These are phyloP conservation scores for Mycocentrospora acerina DNA, from an alignment of 2,329 filamentous ascomycete species.

Conservation along the genomic window DNA sequence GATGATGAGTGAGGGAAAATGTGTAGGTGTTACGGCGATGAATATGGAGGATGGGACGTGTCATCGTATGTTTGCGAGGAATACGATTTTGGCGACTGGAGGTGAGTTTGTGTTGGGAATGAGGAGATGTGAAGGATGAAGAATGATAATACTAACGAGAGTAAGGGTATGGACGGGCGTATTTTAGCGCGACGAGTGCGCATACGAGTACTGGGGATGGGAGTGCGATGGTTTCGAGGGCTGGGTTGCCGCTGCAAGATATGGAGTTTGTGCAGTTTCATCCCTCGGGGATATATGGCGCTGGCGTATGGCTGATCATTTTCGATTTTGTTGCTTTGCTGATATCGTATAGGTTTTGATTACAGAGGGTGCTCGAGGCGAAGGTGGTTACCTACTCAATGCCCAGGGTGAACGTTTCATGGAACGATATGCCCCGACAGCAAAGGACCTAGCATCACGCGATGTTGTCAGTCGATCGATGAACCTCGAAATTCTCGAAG, in stretches of 20 bases:
- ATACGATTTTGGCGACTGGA: constrained; percentile 53
- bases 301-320: constrained; percentile 38
- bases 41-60: constrained; percentile 54
- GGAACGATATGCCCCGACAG: constrained; percentile 55
- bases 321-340: neutral
- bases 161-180: constrained; percentile 53
- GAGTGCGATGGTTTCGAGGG: constrained; percentile 53
- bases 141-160: constrained; percentile 2
- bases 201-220: constrained; percentile 55
- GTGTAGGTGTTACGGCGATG: constrained; percentile 50
- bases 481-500: constrained; percentile 53
- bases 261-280: constrained; percentile 57
- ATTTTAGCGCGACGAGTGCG: constrained; percentile 53
- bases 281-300: constrained; percentile 54
- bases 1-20: constrained; percentile 52
- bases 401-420: constrained; percentile 53
- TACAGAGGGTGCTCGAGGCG: constrained; percentile 53
- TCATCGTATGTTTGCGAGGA: constrained; percentile 51
- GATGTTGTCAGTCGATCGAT: constrained; percentile 52
- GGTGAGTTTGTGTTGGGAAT: constrained; percentile 19
- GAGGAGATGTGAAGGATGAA: neutral
- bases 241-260: constrained; percentile 52
- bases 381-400: constrained; percentile 55
- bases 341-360: constrained; percentile 40
- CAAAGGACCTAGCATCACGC: constrained; percentile 52